A percentile compares a stretch with the other conserved stretches of the same genome.
These are phyloP conservation scores for Plenodomus biglobosus DNA, from an alignment of 2,329 filamentous ascomycete species.

Conservation along the genomic window DNA sequence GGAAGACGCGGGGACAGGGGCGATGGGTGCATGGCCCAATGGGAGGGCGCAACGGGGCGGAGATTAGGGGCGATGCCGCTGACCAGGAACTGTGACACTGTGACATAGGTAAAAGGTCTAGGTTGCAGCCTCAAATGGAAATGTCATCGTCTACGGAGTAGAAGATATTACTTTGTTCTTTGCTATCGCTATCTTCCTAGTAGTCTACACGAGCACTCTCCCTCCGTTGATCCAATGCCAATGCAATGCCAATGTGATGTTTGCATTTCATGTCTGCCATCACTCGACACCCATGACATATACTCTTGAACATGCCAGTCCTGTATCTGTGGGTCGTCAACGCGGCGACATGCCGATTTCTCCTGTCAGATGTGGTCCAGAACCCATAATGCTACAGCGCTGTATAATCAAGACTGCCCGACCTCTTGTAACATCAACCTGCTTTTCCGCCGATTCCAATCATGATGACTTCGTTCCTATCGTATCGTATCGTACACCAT, in stretches of 20 bases:
- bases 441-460: neutral
- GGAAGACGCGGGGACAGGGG: slow-evolving; percentile 15
- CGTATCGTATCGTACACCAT: slow-evolving; percentile 27
- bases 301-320: neutral
- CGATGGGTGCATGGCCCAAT: slow-evolving; percentile 24
- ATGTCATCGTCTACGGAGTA: neutral
- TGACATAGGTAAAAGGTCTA: too few relatives aligned
- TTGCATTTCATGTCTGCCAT: neutral
- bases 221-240: neutral
- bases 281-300: neutral
- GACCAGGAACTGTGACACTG: too few relatives aligned
- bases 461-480: neutral
- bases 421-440: neutral
- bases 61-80: too few relatives aligned
- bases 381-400: neutral
- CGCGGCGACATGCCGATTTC: neutral
- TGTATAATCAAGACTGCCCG: neutral
- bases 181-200: slow-evolving; percentile 1
- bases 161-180: neutral
- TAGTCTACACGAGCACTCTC: slow-evolving; percentile 1
- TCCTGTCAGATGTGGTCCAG: neutral
- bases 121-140: too few relatives aligned
- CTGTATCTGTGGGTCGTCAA: neutral
- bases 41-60: neutral
- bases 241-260: too few relatives aligned